Base-by-base conservation (phyloP, 2,329 filamentous ascomycete species). In the Sporothrix sp. region DNA sequence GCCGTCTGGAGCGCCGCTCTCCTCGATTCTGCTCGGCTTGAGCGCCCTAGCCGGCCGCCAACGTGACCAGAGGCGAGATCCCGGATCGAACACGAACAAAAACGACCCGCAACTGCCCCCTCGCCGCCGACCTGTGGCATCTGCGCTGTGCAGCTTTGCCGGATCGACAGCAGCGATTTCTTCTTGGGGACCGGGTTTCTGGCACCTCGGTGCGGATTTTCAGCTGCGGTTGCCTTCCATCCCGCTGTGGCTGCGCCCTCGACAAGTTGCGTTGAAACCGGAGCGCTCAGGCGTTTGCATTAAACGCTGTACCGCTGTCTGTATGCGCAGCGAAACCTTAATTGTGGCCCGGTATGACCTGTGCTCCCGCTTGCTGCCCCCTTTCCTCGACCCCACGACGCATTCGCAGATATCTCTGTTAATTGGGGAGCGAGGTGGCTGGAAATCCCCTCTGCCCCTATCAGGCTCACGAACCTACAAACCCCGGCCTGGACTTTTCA, bases 271-370 rank as follows among this genome's bases (percentile, higher is more conserved):
- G 13, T 42, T 47, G 47, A 53, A 47, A 53, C 47, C 30, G 48
- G 36, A 46, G 28, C 35, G 32, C 42, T 30, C 16, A 32, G 32
- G 42, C 30, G 33, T 33, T 43, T 48, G 45, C 45, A 42, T 47
- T 43, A 47, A 42, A 40, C 30, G 36, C 33, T 44, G 46, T 50
- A 43, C 52, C 35, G 20, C 11, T 36, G 7, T 23, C 35, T 52
- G 49, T 39, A 32, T 48, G 44, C 44, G 37, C 30, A 52, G 38
- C 53, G 48, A 54, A 55, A 55, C 49, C 47, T 55, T 50, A 53
- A 54, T 51, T 51, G 35, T 40, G 39, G 48, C 43, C 48, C 37
- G 45, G 54, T 50, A 52, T 33, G 52, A 37, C 50, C 52, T 47
- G 44, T 46, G 27, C 48, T 37, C 50, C 40, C 40, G 21, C 8